A percentile compares a stretch with the other conserved stretches of the same genome.
Evolutionary conservation across 441 rosid species (phyloP).

Genomic region (Francoa sonchifolia): DNA sequence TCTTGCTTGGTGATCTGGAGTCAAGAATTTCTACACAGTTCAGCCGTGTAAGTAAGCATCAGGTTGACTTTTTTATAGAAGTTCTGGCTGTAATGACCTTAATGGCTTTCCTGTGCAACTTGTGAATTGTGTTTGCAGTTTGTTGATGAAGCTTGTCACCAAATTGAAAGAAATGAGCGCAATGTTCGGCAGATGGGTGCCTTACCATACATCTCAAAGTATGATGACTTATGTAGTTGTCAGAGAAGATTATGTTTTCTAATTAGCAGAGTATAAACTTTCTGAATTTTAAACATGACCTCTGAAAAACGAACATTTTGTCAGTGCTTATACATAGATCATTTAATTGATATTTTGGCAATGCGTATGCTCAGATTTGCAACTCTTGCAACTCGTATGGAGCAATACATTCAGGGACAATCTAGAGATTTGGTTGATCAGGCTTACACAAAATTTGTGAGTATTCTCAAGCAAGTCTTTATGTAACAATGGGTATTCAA

Average conservation of each 20-base stretch:
- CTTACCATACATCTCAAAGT: conserved; percentile 92
- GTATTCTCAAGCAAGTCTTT: conserved; percentile 15
- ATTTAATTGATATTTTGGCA: neutral
- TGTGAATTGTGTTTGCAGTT: conserved; percentile 41
- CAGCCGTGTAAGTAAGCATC: conserved; percentile 74
- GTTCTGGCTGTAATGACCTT: too few species aligned
- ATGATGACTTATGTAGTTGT: too few species aligned
- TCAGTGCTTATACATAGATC: too few species aligned
- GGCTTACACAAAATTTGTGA: conserved; percentile 89
- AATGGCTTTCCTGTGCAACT: too few species aligned
- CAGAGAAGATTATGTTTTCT: neutral
- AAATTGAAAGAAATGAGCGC: conserved; percentile 91
- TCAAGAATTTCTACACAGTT: conserved; percentile 91
- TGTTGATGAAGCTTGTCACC: conserved; percentile 98
- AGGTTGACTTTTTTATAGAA: too few species aligned
- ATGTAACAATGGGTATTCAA: too few species aligned
- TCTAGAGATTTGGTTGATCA: conserved; percentile 99
- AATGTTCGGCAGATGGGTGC: conserved; percentile 80
- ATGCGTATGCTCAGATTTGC: conserved; percentile 51
- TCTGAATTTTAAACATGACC: too few species aligned
- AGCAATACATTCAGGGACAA: conserved; percentile 96
- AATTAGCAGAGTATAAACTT: too few species aligned
- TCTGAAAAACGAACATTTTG: too few species aligned
- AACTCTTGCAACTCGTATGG: conserved; percentile 97
- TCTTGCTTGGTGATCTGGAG: conserved; percentile 91